These are phyloP conservation scores for Zostera marina DNA, from an alignment of 116 monocot species.

Conservation along the genomic window DNA sequence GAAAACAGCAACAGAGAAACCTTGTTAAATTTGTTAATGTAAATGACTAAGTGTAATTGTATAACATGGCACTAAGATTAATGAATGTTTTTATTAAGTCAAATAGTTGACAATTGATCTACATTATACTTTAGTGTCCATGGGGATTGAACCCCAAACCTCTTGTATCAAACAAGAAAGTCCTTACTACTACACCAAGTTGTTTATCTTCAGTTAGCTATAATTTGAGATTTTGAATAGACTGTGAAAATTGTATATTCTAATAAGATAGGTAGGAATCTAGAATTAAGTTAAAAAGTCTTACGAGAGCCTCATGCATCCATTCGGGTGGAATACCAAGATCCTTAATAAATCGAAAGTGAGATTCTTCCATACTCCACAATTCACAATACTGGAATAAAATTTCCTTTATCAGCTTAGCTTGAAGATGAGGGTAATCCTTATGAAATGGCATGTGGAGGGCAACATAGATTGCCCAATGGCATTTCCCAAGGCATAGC, in stretches of 20 bases:
- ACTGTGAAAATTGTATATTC: too few relatives aligned
- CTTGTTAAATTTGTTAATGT: background rate
- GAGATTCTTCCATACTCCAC: slow-evolving; percentile 58
- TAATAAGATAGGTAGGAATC: background rate
- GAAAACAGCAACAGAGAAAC: background rate
- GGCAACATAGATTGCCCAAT: slow-evolving; percentile 95
- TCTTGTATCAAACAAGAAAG: too few relatives aligned
- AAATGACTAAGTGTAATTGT: background rate
- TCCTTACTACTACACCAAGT: too few relatives aligned
- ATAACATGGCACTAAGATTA: too few relatives aligned
- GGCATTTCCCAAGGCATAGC: slow-evolving; percentile 62
- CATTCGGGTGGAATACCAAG: slow-evolving; percentile 84
- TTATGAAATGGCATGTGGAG: slow-evolving; percentile 53
- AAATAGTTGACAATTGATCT: too few relatives aligned
- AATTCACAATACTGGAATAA: slow-evolving; percentile 73
- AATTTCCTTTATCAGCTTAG: slow-evolving; percentile 62
- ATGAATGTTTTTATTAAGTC: too few relatives aligned
- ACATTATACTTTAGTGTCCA: too few relatives aligned
- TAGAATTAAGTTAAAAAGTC: slow-evolving; percentile 2
- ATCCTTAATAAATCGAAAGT: slow-evolving; percentile 61
- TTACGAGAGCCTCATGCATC: slow-evolving; percentile 92
- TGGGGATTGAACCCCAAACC: too few relatives aligned
- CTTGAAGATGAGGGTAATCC: slow-evolving; percentile 40
- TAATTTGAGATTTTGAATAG: too few relatives aligned
- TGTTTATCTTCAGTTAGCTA: too few relatives aligned